Evolutionary conservation across 345 rosid genomes (phyloP).

Genomic region (Carallia pectinifolia): DNA sequence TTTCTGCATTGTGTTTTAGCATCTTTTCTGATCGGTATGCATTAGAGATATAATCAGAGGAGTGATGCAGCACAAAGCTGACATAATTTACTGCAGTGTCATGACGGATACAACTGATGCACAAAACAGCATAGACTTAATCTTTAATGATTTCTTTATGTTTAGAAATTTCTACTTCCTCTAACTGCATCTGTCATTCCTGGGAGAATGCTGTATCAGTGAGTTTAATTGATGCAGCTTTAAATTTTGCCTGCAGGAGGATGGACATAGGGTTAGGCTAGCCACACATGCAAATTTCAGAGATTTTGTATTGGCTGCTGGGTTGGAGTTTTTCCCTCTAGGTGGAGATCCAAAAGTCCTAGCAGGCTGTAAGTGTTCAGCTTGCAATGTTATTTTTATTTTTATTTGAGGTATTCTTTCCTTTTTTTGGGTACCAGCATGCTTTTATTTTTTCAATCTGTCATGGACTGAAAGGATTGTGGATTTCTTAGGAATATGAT

Average conservation of each 20-base stretch:
- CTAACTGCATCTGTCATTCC: not conserved
- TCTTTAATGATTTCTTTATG: no score
- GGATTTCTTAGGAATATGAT: not conserved
- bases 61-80: no score
- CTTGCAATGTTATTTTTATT: not conserved
- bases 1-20: no score
- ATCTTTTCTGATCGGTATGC: no score
- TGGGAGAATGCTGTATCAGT: not conserved
- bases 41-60: no score
- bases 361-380: conserved; percentile 28
- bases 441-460: not conserved
- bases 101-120: no score
- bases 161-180: not conserved
- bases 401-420: not conserved
- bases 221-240: conserved; percentile 1
- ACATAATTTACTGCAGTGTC: no score
- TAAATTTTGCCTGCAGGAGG: conserved; percentile 23
- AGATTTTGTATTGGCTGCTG: conserved; percentile 31
- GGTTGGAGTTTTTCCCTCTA: conserved; percentile 34
- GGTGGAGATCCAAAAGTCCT: conserved; percentile 37
- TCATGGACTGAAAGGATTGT: not conserved
- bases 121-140: no score
- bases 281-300: conserved; percentile 34
- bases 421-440: not conserved
- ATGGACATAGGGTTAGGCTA: conserved; percentile 35